phyloP scores from a whole-genome alignment of 768 basidiomycete species.

The Clitopilus passeckerianus region DNA sequence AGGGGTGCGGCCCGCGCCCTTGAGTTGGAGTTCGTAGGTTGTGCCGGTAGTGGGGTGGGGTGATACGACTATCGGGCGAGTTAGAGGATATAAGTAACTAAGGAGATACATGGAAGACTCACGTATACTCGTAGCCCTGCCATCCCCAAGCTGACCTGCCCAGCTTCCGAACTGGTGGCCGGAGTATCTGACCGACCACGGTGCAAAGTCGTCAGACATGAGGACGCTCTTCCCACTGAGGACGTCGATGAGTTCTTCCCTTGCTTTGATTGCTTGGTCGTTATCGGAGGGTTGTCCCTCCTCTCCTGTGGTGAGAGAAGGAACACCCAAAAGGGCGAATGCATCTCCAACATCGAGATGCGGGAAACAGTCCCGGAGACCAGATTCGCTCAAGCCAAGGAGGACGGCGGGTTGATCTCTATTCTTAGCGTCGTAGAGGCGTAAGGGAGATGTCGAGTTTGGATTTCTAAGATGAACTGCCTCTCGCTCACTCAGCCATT shows the following conservation, averaged over 20 bases:
- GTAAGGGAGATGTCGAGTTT: too few species aligned
- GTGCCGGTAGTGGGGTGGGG: constrained; percentile 58
- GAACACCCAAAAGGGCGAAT: constrained; percentile 58
- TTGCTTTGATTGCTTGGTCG: constrained; percentile 44
- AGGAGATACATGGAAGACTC: constrained; percentile 5
- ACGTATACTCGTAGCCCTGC: constrained; percentile 86
- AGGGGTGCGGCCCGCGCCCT: constrained; percentile 91
- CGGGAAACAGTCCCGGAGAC: constrained; percentile 74
- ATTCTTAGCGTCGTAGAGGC: constrained; percentile 43
- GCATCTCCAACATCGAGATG: constrained; percentile 86
- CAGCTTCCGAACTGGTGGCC: constrained; percentile 88
- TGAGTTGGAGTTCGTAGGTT: constrained; percentile 86
- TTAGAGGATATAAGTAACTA: constrained; percentile 1
- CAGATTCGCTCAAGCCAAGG: constrained; percentile 66
- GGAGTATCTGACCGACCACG: constrained; percentile 89
- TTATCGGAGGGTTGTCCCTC: constrained; percentile 1
- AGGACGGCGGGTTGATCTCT: constrained; percentile 54
- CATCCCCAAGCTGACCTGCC: constrained; percentile 96
- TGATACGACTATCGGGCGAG: constrained; percentile 55
- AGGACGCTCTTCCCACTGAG: constrained; percentile 74
- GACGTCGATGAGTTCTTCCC: constrained; percentile 76
- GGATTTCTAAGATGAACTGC: constrained; percentile 32
- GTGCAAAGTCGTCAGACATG: constrained; percentile 54
- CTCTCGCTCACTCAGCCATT: constrained; percentile 50
- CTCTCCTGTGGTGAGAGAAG: constrained; percentile 31